These are phyloP conservation scores for Aspergillus baeticus DNA, from an alignment of 495 filamentous ascomycete genomes.

Conservation along the genomic window DNA sequence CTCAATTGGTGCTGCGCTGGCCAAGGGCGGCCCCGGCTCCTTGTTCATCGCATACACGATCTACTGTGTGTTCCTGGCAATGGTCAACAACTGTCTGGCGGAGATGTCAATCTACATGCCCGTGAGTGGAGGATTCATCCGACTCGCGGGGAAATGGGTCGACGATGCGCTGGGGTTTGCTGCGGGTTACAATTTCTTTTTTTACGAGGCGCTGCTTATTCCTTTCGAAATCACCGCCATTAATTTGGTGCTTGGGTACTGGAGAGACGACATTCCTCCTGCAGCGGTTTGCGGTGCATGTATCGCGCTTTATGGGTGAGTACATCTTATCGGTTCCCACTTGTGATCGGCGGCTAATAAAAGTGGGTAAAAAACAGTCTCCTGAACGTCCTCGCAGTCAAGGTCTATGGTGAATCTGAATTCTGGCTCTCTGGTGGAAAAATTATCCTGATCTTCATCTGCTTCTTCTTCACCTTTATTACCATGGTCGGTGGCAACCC, in stretches of 20 bases:
- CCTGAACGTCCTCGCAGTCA: conserved; percentile 45
- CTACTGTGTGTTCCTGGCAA: conserved; percentile 29
- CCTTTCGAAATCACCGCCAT: conserved; percentile 73
- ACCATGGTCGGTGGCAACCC: conserved; percentile 77
- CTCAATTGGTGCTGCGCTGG: conserved; percentile 20
- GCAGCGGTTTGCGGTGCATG: conserved; percentile 56
- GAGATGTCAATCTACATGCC: conserved; percentile 53
- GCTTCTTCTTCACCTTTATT: conserved; percentile 35
- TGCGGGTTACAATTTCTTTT: conserved; percentile 62
- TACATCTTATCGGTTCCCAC: too few relatives aligned
- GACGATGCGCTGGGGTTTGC: conserved; percentile 53
- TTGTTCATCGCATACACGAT: conserved; percentile 44
- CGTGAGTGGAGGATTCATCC: conserved; percentile 52
- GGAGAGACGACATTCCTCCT: conserved; percentile 62
- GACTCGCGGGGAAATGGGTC: conserved; percentile 46
- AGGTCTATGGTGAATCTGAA: conserved; percentile 66
- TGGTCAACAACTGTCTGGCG: conserved; percentile 36
- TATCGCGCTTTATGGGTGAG: conserved; percentile 41
- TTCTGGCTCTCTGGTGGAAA: conserved; percentile 70
- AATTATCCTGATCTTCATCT: conserved; percentile 62
- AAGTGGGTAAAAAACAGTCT: too few relatives aligned
- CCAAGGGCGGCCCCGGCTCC: conserved; percentile 51
- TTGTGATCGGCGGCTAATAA: too few relatives aligned
- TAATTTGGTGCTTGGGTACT: conserved; percentile 67
- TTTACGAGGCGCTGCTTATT: conserved; percentile 62